Base-by-base conservation (phyloP, 768 basidiomycete species). In the Infundibulicybe gibba region DNA sequence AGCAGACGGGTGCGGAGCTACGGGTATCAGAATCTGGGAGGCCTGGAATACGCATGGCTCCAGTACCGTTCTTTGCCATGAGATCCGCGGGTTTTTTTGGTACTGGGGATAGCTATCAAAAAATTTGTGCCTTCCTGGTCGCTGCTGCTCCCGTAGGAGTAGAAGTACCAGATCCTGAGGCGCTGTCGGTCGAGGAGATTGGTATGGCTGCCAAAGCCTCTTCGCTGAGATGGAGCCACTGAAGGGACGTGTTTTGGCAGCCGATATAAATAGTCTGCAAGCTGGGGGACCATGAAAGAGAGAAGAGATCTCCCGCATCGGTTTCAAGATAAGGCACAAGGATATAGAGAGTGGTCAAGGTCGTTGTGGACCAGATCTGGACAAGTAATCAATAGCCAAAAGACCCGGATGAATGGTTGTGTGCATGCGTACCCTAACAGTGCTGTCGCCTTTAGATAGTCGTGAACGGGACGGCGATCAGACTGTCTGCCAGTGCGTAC, bases 191-290 rank as follows among this genome's bases (percentile, higher is more conserved):
- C 8, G 44, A 51, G 6, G 50, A 53, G 16, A 32, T 43, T 34
- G 40, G 44, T 37, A 47, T 43, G 35, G 33, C 45, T 35, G 61
- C 38, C n/a, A 48, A 13, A 51, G 32, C 34, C 5, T 53, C 43
- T 8, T 58, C 57, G 14, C 48, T 54, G 52, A 94, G 90, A 54
- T 78, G 69, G 61, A 85, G 81, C 91, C 91, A 97, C 58, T 97
- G 91, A 21, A 97, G 73, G 11, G 91, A 94, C 2, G 94, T 94
- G 60, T 93, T 90, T 64, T 97, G 90, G 60, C 91, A 94, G 17
- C 94, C 94, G 32, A 95, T 72, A 61, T 87, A 95, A 25, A 95
- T 68, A 0, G 85, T 86, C 48, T 82, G 81, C 19, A 83, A 67
- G 16, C 71, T 58, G 1, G 82, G 72, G 6, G 81, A 85, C 88